Base-by-base conservation (phyloP, 257 asterid genomes). In the Solanum commersonii region DNA sequence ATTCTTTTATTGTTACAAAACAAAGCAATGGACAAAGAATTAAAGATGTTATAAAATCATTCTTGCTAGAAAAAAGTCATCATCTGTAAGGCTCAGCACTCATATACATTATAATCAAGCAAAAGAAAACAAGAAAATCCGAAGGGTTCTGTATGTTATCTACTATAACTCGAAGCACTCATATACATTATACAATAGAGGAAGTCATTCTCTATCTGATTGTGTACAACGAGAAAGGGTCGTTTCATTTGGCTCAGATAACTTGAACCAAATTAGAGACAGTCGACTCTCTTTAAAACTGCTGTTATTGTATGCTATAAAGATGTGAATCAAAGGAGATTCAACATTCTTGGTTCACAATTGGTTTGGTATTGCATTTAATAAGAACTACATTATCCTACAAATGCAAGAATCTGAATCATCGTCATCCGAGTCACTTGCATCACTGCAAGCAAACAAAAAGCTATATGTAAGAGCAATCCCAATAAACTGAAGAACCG, bases 381-480 rank as follows among this genome's bases (percentile, higher is more conserved):
- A 56, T 56, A 56, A 20, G 65, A 89, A 82, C 93, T 94, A 95
- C 98, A 95, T 95, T 90, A 95, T 88, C 87, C 89, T 93, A 91
- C 98, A 95, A 84, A 93, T 90, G 94, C 98, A 95, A 87, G 92
- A 84, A 89, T 94, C 98, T 42, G 97, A 93, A 6, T 94, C 97
- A 10, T 95, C 98, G 2, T 93, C 96, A 14, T 94, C 98, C 20
- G 96, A 92, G 87, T 94, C 98, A 46, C 98, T 94, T 87, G 25
- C 91, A 74, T 94, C 96, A 89, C 98, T 94, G 94, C 90, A 92
- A 33, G 35, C 89, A 35, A 73, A 42, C 81, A 84, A 71, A 86
- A 76, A 89, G 31, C n/a, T 37, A 38, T 27, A 3, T 13, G 8
- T 81, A 44, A 81, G 85, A 81, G 10, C 40, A 81, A 81, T 81